Percentiles rank a stretch among this genome's conserved stretches.
phyloP scores from a whole-genome alignment of 2,329 filamentous ascomycete species.

The Sclerotinia subarctica region DNA sequence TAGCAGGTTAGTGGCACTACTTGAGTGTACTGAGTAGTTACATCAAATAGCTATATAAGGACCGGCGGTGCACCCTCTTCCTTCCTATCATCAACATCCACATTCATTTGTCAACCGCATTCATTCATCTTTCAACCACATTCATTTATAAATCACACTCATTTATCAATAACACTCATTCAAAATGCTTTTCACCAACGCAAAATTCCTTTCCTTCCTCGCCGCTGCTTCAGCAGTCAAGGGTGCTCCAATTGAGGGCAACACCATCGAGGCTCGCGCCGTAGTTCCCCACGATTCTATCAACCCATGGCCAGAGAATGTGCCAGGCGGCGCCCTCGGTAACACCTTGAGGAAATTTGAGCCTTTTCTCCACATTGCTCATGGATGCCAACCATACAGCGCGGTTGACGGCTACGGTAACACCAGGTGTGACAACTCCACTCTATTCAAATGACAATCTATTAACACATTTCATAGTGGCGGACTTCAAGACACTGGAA shows the following conservation, averaged over 20 bases:
- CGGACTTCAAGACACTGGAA: not conserved
- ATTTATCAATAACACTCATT: not conserved
- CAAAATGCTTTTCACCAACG: constrained; percentile 1
- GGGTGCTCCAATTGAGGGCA: not conserved
- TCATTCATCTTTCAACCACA: not conserved
- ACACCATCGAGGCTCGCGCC: not conserved
- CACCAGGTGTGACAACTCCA: not conserved
- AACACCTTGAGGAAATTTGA: not conserved
- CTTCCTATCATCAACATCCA: not conserved
- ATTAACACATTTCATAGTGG: not conserved
- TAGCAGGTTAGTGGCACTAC: not conserved
- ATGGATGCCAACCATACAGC: constrained; percentile 1
- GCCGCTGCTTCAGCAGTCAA: not conserved
- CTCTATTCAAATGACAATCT: not conserved
- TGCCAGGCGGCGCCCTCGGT: not conserved
- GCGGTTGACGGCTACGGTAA: not conserved
- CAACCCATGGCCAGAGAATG: not conserved
- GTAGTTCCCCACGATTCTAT: not conserved
- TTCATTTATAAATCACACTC: not conserved
- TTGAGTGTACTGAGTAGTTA: not conserved
- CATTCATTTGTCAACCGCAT: not conserved
- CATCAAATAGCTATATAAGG: not conserved
- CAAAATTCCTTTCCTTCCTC: not conserved
- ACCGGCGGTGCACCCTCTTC: not conserved
- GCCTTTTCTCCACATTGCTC: not conserved